phyloP scores from a whole-genome alignment of 495 filamentous ascomycete species.

The Penicillium argentinense region DNA sequence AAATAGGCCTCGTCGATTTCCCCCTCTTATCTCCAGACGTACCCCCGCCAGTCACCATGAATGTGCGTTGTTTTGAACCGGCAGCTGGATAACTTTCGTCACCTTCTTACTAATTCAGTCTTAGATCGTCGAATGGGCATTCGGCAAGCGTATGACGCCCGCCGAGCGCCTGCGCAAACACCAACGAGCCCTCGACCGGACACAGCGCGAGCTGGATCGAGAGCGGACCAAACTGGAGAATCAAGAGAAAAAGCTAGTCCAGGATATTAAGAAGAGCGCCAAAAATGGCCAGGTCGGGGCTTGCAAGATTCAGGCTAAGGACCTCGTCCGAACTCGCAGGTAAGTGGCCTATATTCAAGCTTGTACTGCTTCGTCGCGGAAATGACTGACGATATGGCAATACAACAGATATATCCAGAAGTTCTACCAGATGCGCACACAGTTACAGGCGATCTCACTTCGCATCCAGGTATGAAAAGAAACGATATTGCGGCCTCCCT shows the following conservation, averaged over 20 bases:
- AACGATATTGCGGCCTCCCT: not conserved
- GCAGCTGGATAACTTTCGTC: too few species aligned
- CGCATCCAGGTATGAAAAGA: slow-evolving; percentile 75
- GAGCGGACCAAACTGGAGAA: slow-evolving; percentile 94
- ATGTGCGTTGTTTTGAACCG: slow-evolving; percentile 50
- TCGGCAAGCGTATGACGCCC: slow-evolving; percentile 97
- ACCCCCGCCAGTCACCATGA: slow-evolving; percentile 48
- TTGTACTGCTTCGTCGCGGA: not conserved
- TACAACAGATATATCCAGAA: slow-evolving; percentile 83
- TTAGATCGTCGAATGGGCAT: slow-evolving; percentile 96
- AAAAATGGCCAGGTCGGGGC: slow-evolving; percentile 97
- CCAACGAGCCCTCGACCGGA: slow-evolving; percentile 93
- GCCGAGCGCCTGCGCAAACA: slow-evolving; percentile 96
- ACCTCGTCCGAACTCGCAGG: slow-evolving; percentile 88
- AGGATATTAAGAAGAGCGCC: slow-evolving; percentile 95
- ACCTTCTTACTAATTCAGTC: too few species aligned
- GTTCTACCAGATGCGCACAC: slow-evolving; percentile 96
- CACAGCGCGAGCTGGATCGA: slow-evolving; percentile 91
- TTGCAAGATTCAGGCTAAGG: slow-evolving; percentile 96
- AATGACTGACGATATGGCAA: slow-evolving; percentile 1
- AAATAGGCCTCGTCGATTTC: not conserved
- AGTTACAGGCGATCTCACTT: slow-evolving; percentile 91
- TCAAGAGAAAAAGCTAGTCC: slow-evolving; percentile 94
- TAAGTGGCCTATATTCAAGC: slow-evolving; percentile 36
- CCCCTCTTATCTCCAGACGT: not conserved